Conservation (phyloP, 1,284 basidiomycete genomes). For the Heterobasidion occidentale region DNA sequence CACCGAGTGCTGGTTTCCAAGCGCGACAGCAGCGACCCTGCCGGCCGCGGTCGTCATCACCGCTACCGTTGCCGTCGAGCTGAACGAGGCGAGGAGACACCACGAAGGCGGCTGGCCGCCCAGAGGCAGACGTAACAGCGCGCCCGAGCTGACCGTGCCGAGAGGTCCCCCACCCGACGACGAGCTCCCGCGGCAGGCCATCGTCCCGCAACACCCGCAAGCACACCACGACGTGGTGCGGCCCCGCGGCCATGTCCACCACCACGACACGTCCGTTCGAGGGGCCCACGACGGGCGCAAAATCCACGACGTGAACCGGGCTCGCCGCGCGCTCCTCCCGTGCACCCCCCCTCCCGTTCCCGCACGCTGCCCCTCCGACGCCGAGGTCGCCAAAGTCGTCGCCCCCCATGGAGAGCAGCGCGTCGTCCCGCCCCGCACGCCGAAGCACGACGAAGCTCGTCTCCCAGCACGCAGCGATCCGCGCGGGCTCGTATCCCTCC, state of each 20-base stretch:
- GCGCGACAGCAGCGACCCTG: conserved; percentile 28
- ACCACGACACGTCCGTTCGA: neutral
- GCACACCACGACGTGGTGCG: conserved; percentile 59
- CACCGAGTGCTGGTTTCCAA: conserved; percentile 71
- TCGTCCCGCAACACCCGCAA: conserved; percentile 23
- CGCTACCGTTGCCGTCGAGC: conserved; percentile 17
- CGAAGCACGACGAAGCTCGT: conserved; percentile 66
- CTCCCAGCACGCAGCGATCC: conserved; percentile 72
- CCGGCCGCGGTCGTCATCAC: neutral
- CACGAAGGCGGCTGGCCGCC: conserved; percentile 20
- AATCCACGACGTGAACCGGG: conserved; percentile 33
- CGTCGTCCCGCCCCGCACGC: conserved; percentile 35
- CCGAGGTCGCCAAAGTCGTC: conserved; percentile 82
- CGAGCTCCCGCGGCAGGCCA: conserved; percentile 17
- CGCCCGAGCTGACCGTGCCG: conserved; percentile 74
- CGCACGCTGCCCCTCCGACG: conserved; percentile 22
- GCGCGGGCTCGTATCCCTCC: conserved; percentile 27
- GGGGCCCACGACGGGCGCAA: conserved; percentile 16
- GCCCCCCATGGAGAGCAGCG: conserved; percentile 73
- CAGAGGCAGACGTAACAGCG: conserved; percentile 11
- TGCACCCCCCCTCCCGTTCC: too few relatives aligned
- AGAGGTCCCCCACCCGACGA: conserved; percentile 78
- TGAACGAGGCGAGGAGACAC: conserved; percentile 27
- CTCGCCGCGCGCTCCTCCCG: conserved; percentile 4
- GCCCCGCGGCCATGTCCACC: conserved; percentile 44